Evolutionary conservation across 208 protist genomes (phyloP).

Genomic region (Polymyxa betae): DNA sequence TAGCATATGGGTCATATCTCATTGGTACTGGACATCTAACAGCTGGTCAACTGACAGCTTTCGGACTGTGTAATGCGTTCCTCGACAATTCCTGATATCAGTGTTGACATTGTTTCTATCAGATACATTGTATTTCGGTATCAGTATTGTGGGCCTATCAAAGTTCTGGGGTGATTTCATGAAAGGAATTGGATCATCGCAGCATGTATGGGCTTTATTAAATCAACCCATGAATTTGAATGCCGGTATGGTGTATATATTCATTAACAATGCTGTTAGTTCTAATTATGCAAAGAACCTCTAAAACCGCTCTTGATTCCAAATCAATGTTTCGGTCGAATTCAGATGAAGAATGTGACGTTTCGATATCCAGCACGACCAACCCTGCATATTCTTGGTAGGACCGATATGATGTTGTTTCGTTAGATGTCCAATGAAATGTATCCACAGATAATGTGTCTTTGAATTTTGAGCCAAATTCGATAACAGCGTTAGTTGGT

Average conservation of each 20-base stretch:
- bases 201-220: neutral
- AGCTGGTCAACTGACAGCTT: neutral
- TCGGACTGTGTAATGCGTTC: neutral
- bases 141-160: slow-evolving; percentile 1
- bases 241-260: neutral
- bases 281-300: neutral
- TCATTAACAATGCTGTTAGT: neutral
- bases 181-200: neutral
- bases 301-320: neutral
- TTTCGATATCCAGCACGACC: slow-evolving; percentile 14
- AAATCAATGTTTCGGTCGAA: neutral
- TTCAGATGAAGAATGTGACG: neutral
- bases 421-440: neutral
- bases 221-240: neutral
- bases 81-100: neutral
- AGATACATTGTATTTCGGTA: slow-evolving; percentile 44
- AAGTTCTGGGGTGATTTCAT: slow-evolving; percentile 42
- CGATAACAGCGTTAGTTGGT: neutral
- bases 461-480: neutral
- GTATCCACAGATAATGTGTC: neutral
- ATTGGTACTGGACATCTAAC: neutral
- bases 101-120: neutral
- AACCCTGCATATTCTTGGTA: neutral
- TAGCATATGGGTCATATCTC: slow-evolving; percentile 2
- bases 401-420: neutral